Conservation (phyloP, 176 grass and related monocot species). For the Guadua angustifolia region DNA sequence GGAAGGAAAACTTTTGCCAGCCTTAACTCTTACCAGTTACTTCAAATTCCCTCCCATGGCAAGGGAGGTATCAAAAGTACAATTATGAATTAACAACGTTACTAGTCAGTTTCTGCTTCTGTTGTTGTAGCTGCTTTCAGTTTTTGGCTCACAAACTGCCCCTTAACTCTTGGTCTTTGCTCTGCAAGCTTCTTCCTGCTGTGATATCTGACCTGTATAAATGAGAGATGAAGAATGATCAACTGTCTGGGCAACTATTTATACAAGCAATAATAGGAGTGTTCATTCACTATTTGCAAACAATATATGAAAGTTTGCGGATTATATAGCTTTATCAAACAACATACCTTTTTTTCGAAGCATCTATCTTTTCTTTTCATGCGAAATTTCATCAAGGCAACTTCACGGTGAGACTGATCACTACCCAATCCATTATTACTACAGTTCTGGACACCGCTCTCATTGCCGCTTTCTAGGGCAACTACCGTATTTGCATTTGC, state of each 20-base stretch:
- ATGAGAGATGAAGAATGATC: slow-evolving; percentile 1
- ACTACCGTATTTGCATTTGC: slow-evolving; percentile 43
- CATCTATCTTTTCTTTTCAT: slow-evolving; percentile 98
- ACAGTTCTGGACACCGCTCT: slow-evolving; percentile 66
- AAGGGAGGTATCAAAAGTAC: slow-evolving; percentile 42
- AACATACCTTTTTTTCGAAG: slow-evolving; percentile 92
- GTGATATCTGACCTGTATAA: slow-evolving; percentile 86
- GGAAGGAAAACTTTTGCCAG: slow-evolving; percentile 50
- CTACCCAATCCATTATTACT: slow-evolving; percentile 40
- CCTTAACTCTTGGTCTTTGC: slow-evolving; percentile 85
- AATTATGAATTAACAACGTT: slow-evolving; percentile 32
- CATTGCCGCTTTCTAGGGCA: slow-evolving; percentile 71
- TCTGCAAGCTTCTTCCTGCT: slow-evolving; percentile 95
- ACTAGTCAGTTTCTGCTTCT: slow-evolving; percentile 59
- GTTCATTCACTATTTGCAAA: not conserved
- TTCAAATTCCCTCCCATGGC: slow-evolving; percentile 23
- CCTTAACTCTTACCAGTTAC: slow-evolving; percentile 47
- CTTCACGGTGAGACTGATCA: slow-evolving; percentile 61
- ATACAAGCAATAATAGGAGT: not conserved
- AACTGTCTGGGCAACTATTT: not conserved
- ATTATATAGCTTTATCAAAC: not conserved
- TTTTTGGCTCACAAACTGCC: slow-evolving; percentile 94
- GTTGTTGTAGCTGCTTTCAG: slow-evolving; percentile 48
- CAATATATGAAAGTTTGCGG: not conserved
- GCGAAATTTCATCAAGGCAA: slow-evolving; percentile 85